Conservation (phyloP, 805 yeast genomes). For the Candida qinlingensis region DNA sequence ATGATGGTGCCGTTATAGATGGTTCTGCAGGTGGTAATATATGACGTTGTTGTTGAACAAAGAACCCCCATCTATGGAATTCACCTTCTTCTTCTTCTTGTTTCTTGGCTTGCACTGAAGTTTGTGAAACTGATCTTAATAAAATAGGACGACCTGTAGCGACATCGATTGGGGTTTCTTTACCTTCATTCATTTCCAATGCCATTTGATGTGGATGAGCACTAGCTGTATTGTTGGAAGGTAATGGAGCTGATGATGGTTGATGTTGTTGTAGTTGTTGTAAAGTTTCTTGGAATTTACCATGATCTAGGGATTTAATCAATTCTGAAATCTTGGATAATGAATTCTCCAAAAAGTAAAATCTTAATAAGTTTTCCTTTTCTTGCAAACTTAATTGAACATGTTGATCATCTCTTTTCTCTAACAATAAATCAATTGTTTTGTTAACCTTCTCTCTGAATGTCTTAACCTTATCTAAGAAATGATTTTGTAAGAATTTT, state of each 20-base stretch:
- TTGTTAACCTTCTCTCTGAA: conserved; percentile 38
- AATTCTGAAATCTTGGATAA: conserved; percentile 47
- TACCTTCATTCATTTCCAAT: conserved; percentile 52
- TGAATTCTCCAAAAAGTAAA: conserved; percentile 65
- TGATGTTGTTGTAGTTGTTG: conserved; percentile 9
- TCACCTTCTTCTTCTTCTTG: conserved; percentile 93
- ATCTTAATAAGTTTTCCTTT: conserved; percentile 66
- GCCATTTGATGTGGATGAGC: conserved; percentile 64
- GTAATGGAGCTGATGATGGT: conserved; percentile 4
- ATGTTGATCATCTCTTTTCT: conserved; percentile 43
- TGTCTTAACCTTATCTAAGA: conserved; percentile 35
- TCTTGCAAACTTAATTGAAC: conserved; percentile 52
- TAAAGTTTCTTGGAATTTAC: conserved; percentile 15
- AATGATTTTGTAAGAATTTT: conserved; percentile 33
- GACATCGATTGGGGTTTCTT: conserved; percentile 53
- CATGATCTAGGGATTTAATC: conserved; percentile 24
- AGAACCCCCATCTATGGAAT: conserved; percentile 80
- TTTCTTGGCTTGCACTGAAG: conserved; percentile 60
- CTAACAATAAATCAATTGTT: conserved; percentile 51
- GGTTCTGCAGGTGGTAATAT: conserved; percentile 17
- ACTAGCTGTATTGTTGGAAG: neutral
- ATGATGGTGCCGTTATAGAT: too few relatives aligned
- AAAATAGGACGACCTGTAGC: conserved; percentile 69
- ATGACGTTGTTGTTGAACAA: conserved; percentile 57
- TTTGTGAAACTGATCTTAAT: conserved; percentile 58